Evolutionary conservation across 2,329 filamentous ascomycete genomes (phyloP).

Genomic region (Penicillium sclerotigenum): DNA sequence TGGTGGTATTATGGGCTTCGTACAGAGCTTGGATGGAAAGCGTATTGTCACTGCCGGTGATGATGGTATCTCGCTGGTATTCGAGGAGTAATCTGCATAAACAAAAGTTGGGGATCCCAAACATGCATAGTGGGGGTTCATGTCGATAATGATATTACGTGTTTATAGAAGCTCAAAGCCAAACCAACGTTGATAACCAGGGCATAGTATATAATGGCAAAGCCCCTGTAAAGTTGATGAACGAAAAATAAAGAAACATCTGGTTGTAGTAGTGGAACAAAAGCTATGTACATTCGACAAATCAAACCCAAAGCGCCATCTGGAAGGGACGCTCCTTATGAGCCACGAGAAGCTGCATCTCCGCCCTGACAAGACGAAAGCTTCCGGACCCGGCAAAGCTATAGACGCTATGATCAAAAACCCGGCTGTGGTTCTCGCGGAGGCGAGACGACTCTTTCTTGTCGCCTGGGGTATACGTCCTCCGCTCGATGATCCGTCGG

Average conservation of each 20-base stretch:
- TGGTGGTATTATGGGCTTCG: conserved; percentile 86
- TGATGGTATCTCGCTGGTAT: conserved; percentile 57
- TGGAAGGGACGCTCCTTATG: conserved; percentile 15
- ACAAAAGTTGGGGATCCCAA: conserved; percentile 4
- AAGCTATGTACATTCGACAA: conserved; percentile 39
- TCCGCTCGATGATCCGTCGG: conserved; percentile 18
- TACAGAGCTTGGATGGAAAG: conserved; percentile 71
- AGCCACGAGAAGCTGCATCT: conserved; percentile 3
- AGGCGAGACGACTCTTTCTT: conserved; percentile 13
- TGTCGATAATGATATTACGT: conserved; percentile 27
- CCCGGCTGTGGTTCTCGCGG: conserved; percentile 10
- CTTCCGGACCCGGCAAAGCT: conserved; percentile 4
- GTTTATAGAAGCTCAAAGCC: conserved; percentile 8
- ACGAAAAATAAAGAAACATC: conserved; percentile 18
- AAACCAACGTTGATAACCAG: background rate
- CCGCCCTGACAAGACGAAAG: conserved; percentile 16
- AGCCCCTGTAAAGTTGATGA: background rate
- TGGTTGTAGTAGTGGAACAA: conserved; percentile 28
- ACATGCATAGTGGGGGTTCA: conserved; percentile 6
- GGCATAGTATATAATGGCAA: background rate
- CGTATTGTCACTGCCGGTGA: conserved; percentile 86
- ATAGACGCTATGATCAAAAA: conserved; percentile 10
- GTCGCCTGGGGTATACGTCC: conserved; percentile 25
- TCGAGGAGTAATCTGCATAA: conserved; percentile 35
- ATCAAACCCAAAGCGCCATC: conserved; percentile 32